phyloP scores from a whole-genome alignment of 2,329 filamentous ascomycete genomes.

The Colletotrichum eleusines region DNA sequence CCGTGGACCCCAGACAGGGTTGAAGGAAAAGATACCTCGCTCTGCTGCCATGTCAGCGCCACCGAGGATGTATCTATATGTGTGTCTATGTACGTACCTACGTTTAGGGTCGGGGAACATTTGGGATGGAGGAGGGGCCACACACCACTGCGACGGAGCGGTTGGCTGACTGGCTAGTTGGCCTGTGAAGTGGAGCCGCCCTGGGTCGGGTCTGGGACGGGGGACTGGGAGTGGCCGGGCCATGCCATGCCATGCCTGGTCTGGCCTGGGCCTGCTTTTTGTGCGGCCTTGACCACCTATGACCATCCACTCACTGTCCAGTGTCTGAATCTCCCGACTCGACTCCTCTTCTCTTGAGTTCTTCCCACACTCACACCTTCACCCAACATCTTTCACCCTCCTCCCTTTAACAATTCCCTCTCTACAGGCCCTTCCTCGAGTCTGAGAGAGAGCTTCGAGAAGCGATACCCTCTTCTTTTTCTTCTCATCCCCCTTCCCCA shows the following conservation, averaged over 20 bases:
- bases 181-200: conserved; percentile 22
- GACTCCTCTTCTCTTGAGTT: conserved; percentile 41
- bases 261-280: conserved; percentile 37
- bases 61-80: conserved; percentile 12
- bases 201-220: conserved; percentile 23
- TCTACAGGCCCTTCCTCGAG: conserved; percentile 37
- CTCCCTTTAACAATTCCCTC: conserved; percentile 31
- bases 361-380: conserved; percentile 35
- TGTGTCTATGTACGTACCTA: neutral
- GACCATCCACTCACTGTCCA: conserved; percentile 33
- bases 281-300: conserved; percentile 38
- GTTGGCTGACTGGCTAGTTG: conserved; percentile 23
- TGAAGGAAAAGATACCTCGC: conserved; percentile 12
- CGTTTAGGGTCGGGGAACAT: conserved; percentile 28
- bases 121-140: conserved; percentile 26
- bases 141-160: conserved; percentile 16
- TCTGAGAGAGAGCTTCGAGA: conserved; percentile 40
- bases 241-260: conserved; percentile 32
- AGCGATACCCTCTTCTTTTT: conserved; percentile 44
- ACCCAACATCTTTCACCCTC: conserved; percentile 20
- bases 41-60: neutral
- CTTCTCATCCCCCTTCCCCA: conserved; percentile 43
- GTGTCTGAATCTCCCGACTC: conserved; percentile 34
- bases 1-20: conserved; percentile 16
- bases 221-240: conserved; percentile 39